Evolutionary conservation across 176 grass and related monocot species (phyloP).

Genomic region (Carex littledalei): DNA sequence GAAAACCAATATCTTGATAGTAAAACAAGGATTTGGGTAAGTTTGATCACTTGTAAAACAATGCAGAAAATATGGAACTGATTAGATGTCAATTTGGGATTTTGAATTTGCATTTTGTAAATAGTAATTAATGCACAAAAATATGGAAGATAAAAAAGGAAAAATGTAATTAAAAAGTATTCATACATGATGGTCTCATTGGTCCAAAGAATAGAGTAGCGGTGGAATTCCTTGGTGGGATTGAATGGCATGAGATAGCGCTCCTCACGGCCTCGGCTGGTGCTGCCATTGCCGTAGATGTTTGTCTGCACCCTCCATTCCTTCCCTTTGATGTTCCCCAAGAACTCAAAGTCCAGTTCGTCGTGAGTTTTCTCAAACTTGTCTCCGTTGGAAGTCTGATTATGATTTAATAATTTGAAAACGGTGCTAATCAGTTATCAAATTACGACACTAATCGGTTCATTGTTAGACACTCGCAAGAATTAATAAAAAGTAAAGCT

Average conservation of each 20-base stretch:
- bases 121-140: background rate
- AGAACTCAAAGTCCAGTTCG: constrained; percentile 89
- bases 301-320: constrained; percentile 81
- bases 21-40: background rate
- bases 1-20: background rate
- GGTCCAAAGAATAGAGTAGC: constrained; percentile 89
- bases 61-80: background rate
- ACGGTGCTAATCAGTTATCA: background rate
- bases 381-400: constrained; percentile 68
- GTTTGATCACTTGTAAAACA: background rate
- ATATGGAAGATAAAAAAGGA: background rate
- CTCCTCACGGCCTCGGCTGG: constrained; percentile 60
- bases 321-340: constrained; percentile 74
- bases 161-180: background rate
- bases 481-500: background rate
- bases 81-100: background rate
- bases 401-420: background rate
- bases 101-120: background rate
- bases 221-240: constrained; percentile 82
- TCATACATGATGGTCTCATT: constrained; percentile 32
- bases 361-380: constrained; percentile 75
- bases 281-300: constrained; percentile 89
- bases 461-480: background rate
- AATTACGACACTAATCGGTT: background rate
- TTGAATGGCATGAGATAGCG: constrained; percentile 75